Evolutionary conservation across 2,329 filamentous ascomycete genomes (phyloP), one percentile per base, ranked within the genome.

Genomic region (Xylaria sp.): DNA sequence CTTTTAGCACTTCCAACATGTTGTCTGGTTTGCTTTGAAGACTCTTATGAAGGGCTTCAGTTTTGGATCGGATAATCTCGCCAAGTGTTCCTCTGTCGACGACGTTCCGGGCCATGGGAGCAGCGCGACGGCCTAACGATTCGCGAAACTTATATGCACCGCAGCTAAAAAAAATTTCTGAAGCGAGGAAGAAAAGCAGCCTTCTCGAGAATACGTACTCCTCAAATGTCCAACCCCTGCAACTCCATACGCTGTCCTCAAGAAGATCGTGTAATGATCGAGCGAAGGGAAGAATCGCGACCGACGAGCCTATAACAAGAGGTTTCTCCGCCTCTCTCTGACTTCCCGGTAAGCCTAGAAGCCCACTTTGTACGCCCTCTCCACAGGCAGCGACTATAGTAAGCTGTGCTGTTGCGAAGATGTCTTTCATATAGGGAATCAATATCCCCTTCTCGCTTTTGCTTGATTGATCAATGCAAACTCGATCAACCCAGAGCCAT

Each of bases 381-480:
- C 63, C 66, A 36, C 66, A 59, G 13, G 51, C 66, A 56, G 66
- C 66, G 10, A 62, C 66, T n/a, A 68, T 68, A 56, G 63, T 68
- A 3, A 68, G 17, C 0, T 66, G 28, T 2, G 66, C 66, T 4
- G 53, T 46, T 6, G 63, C 44, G 6, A 33, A 68, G 11, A 68
- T 68, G 13, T 68, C 63, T 15, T 59, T 66, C 46, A 68, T 68
- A 10, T 63, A 66, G 26, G 66, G 63, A 10, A 68, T 68, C 9
- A 68, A 63, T 7, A 26, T 59, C 13, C 46, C 63, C 59, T 68
- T 68, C 20, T 68, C 66, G 1, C 23, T 42, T 2, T 48, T n/a
- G 10, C 46, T 66, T 4, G 31, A 49, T 40, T 68, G 66, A 13
- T 68, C 58, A 7, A 68, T 68, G 38, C 66, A 68, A 9, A 66